Base-by-base conservation (phyloP, 306 rosid genomes). In the Citrullus amarus region DNA sequence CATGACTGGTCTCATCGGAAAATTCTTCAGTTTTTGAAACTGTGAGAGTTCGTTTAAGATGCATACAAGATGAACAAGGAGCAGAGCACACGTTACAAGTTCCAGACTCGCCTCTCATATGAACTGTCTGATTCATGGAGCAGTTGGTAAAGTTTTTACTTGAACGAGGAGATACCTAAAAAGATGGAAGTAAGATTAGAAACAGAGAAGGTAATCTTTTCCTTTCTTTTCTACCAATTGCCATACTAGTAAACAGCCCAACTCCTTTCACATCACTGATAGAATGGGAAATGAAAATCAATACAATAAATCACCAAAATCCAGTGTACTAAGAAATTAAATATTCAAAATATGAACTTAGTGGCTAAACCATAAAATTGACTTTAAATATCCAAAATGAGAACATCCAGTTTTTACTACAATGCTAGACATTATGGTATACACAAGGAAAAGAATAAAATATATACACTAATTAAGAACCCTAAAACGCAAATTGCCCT, bases 21-120 rank as follows among this genome's bases (percentile, higher is more conserved):
- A 84, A 82, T 62, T 91, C 93, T 76, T 83, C 88, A 67, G 86
- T 81, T 78, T 84, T 89, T 80, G 90, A 83, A 77, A 84, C 91
- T 89, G 80, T 84, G 55, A 83, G 84, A 82, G 87, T 76, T 82
- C 83, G 84, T 81, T 83, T 85, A 58, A 80, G 85, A 85, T 88
- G 94, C 91, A 88, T 81, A 85, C 94, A 89, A 80, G 91, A 90
- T 78, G 96, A 90, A 88, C 94, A 94, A 79, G 92, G 94, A 78
- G 92, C 91, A 66, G 90, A 85, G 69, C 96, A 94, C 79, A 90
- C 88, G 62, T 89, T 89, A 83, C 96, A 92, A 79, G 88, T 86
- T 82, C 96, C 94, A 59, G 91, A 90, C 84, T 88, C 87, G 59
- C 85, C 88, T 82, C 88, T 85, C 89, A 89, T 86, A 82, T 81